Conservation (phyloP, 768 basidiomycete genomes). For the Podaxis sp. region DNA sequence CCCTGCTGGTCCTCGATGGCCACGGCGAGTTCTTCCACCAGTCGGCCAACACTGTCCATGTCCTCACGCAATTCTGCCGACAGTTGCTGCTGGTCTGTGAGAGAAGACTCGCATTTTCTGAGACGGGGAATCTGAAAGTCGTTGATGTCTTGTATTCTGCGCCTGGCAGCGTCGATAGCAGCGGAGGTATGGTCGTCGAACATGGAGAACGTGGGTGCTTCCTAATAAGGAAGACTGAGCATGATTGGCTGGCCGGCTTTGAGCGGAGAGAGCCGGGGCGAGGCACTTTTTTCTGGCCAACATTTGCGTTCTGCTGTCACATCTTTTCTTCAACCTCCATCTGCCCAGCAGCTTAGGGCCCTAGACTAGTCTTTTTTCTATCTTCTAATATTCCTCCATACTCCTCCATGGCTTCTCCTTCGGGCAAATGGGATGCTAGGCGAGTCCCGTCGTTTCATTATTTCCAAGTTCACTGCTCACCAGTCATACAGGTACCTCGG, state of each 20-base stretch:
- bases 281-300: conserved; percentile 26
- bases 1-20: conserved; percentile 71
- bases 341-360: conserved; percentile 18
- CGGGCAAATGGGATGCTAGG: conserved; percentile 78
- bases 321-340: conserved; percentile 23
- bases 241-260: conserved; percentile 34
- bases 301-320: conserved; percentile 6
- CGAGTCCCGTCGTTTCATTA: conserved; percentile 24
- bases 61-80: conserved; percentile 78
- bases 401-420: conserved; percentile 28
- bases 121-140: conserved; percentile 68
- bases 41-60: conserved; percentile 54
- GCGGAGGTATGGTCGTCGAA: conserved; percentile 11
- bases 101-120: conserved; percentile 54
- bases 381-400: conserved; percentile 27
- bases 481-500: conserved; percentile 52
- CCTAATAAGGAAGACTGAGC: conserved; percentile 21
- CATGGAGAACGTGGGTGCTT: conserved; percentile 5
- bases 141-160: conserved; percentile 7
- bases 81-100: conserved; percentile 67
- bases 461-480: conserved; percentile 6
- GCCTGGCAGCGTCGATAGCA: conserved; percentile 6
- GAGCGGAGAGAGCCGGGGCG: conserved; percentile 35
- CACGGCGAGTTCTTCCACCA: conserved; percentile 74
- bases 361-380: conserved; percentile 4